Conservation (phyloP, 169 alveolate species). For the Babesia bovis region DNA sequence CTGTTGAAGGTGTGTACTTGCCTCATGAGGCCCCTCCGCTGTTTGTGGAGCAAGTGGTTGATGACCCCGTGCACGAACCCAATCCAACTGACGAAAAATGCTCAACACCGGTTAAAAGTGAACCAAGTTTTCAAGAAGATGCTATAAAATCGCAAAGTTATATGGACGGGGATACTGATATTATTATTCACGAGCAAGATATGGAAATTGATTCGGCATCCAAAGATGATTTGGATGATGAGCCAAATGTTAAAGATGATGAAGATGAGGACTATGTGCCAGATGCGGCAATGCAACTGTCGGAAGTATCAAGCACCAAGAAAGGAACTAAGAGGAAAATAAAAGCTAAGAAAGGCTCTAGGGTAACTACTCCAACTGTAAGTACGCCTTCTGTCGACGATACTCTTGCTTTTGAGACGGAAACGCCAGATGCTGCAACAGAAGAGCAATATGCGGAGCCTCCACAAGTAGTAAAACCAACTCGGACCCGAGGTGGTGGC, state of each 20-base stretch:
- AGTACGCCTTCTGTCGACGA: constrained; percentile 11
- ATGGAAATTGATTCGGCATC: constrained; percentile 5
- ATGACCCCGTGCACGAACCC: not conserved
- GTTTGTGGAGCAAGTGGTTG: not conserved
- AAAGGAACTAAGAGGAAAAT: not conserved
- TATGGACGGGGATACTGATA: not conserved
- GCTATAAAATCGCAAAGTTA: not conserved
- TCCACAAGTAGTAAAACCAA: constrained; percentile 1
- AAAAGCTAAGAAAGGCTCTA: not conserved
- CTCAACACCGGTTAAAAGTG: not conserved
- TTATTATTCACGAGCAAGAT: constrained; percentile 1
- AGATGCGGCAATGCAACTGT: not conserved
- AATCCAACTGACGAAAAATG: not conserved
- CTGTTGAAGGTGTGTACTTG: no score
- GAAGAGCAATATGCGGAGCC: constrained; percentile 24
- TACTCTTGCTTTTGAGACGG: not conserved
- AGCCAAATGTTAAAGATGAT: constrained; percentile 3
- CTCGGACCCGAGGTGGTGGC: constrained; percentile 2
- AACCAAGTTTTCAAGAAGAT: not conserved
- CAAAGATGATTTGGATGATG: constrained; percentile 15
- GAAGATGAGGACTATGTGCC: constrained; percentile 24
- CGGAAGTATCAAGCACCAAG: not conserved
- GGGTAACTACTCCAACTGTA: not conserved
- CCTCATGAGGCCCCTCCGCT: not conserved
- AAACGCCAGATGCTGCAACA: constrained; percentile 7